Evolutionary conservation across 2,329 filamentous ascomycete genomes (phyloP).

Genomic region (Beauveria bassiana): DNA sequence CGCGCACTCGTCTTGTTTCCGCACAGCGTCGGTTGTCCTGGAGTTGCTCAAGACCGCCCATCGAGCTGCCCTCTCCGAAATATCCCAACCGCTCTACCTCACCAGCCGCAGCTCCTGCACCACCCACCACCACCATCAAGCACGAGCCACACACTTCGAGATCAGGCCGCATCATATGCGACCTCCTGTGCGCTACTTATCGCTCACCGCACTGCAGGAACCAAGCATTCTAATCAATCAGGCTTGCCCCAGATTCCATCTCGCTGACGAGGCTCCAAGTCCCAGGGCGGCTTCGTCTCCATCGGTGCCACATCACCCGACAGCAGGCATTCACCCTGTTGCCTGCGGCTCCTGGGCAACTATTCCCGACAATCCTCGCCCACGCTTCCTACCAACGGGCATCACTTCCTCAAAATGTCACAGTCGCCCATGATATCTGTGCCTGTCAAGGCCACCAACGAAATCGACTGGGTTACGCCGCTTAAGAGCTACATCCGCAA

Average conservation of each 20-base stretch:
- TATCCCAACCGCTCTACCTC: background rate
- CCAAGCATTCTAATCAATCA: background rate
- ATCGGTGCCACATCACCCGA: background rate
- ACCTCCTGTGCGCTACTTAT: constrained; percentile 15
- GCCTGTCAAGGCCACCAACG: constrained; percentile 88
- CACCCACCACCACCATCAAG: background rate
- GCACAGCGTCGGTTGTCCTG: background rate
- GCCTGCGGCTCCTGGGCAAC: background rate
- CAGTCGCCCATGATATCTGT: constrained; percentile 92
- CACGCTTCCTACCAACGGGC: background rate
- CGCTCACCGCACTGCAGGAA: constrained; percentile 7
- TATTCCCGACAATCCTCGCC: background rate
- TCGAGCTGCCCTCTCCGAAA: background rate
- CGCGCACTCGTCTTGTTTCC: background rate
- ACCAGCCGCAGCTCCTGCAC: background rate
- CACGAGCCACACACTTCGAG: constrained; percentile 17
- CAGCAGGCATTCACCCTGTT: background rate
- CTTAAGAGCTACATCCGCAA: constrained; percentile 89
- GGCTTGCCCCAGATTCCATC: background rate
- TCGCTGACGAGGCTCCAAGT: background rate
- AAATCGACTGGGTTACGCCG: constrained; percentile 94
- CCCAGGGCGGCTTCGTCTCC: background rate
- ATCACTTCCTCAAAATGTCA: constrained; percentile 47
- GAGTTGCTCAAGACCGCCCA: background rate
- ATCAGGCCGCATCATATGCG: constrained; percentile 26